Conservation (phyloP, 2,329 filamentous ascomycete genomes). For the Daldinia sp. region DNA sequence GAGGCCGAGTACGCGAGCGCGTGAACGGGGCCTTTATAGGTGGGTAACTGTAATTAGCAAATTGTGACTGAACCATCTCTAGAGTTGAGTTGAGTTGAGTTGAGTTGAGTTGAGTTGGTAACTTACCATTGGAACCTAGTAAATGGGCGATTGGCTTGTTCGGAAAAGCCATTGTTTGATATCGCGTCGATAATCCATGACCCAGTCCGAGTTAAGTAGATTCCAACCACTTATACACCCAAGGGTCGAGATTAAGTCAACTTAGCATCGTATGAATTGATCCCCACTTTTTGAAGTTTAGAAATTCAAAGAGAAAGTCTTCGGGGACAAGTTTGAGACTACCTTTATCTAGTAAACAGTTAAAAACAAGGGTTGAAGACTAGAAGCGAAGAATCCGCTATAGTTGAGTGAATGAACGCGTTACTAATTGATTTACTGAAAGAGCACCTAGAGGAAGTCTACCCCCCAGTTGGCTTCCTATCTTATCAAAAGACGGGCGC, state of each 20-base stretch:
- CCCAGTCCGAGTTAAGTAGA: constrained; percentile 18
- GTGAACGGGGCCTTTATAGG: constrained; percentile 72
- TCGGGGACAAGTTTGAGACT: no score
- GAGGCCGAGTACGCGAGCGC: constrained; percentile 78
- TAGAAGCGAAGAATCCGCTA: background rate
- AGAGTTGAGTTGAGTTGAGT: background rate
- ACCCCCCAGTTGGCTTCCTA: background rate
- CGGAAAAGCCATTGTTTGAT: constrained; percentile 55
- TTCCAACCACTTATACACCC: constrained; percentile 15
- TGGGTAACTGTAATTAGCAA: constrained; percentile 14
- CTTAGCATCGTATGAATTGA: constrained; percentile 18
- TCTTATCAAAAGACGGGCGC: background rate
- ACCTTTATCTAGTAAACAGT: background rate
- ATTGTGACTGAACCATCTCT: background rate
- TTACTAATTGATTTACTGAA: background rate
- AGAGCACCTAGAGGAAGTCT: background rate
- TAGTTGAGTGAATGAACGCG: background rate
- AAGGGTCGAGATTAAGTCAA: constrained; percentile 12
- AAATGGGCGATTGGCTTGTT: constrained; percentile 66
- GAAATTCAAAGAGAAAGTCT: no score
- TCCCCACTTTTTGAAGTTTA: background rate
- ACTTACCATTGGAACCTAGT: constrained; percentile 68
- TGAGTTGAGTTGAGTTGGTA: constrained; percentile 19
- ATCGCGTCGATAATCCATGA: constrained; percentile 45
- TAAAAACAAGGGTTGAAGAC: background rate